Evolutionary conservation across 2,329 filamentous ascomycete species (phyloP), one percentile per base, ranked within the genome.

Genomic region (Claviceps africana): DNA sequence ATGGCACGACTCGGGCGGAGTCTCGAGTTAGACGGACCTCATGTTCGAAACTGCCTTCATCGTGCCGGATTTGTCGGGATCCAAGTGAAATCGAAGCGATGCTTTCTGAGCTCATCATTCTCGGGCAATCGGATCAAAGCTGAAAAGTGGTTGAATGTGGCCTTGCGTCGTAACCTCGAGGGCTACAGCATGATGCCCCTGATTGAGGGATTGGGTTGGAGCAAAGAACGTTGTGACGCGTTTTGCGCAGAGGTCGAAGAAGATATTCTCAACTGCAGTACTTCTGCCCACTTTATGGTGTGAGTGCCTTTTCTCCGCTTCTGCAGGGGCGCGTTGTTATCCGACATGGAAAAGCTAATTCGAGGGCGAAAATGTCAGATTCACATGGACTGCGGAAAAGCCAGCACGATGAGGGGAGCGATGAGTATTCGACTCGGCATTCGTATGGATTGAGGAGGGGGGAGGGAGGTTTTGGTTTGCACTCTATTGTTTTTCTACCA

Each of bases 111-210:
- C 61, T 80, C 82, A 25, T 91, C 86, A 85, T 78, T 80, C 54
- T 65, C 71, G 28, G 80, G 87, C 75, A 74, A 81, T 56, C 75
- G 82, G 58, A 82, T 81, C 56, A 77, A 84, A 45, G 76, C 89
- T 51, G 88, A 86, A 31, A 76, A 82, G 53, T 95, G 87, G 86
- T 95, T 94, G 68, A 89, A 91, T 62, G 71, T 91, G 25, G 83
- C 82, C 40, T 73, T 95, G 58, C 82, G 77, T 11, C 80, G 86
- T 61, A 85, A 85, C 28, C 68, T 94, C 48, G 79, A 88, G 59
- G 81, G 83, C 13, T 72, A 94, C 60, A 84, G 83, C 57, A 67
- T 93, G 60, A 85, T 77, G 37, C 85, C 89, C 8, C 76, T 96
- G 62, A 83, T 79, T 45, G 77, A 68, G 50, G 60, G 63, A 39